These are phyloP conservation scores for Diddensiella santjacobensis DNA, from an alignment of 805 yeast genomes.

Conservation along the genomic window DNA sequence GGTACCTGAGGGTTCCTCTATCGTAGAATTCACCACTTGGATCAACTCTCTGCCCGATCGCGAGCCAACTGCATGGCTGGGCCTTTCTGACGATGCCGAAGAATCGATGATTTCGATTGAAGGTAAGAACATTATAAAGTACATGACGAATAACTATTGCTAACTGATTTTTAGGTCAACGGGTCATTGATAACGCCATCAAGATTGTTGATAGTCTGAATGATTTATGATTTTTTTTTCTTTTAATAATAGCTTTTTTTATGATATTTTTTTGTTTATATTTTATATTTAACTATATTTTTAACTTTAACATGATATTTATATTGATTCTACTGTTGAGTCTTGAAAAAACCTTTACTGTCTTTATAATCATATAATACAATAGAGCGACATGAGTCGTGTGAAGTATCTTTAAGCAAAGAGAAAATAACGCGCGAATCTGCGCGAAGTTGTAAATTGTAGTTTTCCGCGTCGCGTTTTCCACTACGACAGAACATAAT, in stretches of 20 bases:
- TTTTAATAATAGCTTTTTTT: background rate
- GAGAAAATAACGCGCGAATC: no score
- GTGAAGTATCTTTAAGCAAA: no score
- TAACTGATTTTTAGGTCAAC: background rate
- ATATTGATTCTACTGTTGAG: background rate
- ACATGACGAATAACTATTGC: background rate
- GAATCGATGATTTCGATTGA: conserved; percentile 27
- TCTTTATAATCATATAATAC: no score
- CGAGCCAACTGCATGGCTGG: conserved; percentile 53
- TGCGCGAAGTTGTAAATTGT: no score
- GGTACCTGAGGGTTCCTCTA: conserved; percentile 47
- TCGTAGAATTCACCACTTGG: conserved; percentile 45
- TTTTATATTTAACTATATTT: no score
- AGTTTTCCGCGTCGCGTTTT: background rate
- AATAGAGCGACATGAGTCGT: no score
- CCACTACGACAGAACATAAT: background rate
- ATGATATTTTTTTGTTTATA: background rate
- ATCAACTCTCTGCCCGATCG: conserved; percentile 48
- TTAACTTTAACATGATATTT: no score
- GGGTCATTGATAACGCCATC: background rate
- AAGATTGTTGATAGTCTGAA: conserved; percentile 2
- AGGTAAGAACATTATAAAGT: conserved; percentile 9
- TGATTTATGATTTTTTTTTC: conserved; percentile 1
- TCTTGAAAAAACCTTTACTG: no score
- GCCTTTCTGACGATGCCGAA: conserved; percentile 44